Base-by-base conservation (phyloP, 2,329 filamentous ascomycete species). In the Penicillium vulpinum region DNA sequence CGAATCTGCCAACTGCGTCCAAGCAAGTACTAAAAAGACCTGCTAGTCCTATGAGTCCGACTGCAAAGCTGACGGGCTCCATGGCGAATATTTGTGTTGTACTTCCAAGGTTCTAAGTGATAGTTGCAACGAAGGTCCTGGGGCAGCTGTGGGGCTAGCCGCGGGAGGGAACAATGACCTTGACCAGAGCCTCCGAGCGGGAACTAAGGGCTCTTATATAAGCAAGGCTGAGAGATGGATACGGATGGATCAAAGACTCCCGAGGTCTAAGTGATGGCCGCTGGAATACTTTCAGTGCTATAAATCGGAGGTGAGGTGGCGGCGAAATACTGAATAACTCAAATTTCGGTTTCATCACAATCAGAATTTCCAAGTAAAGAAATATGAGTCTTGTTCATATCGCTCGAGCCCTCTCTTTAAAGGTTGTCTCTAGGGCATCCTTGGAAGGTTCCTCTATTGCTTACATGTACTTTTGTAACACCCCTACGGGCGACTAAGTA, bases 41-140 rank as follows among this genome's bases (percentile, higher is more conserved):
- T 4, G 40, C 54, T 16, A 57, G 31, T 35, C 57, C 50, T 13
- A 54, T 15, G 7, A 60, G 35, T 15, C 57, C 54, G 11, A 60
- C 51, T 3, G 50, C 50, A 33, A 60, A 49, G 13, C 50, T 47
- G 16, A 39, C 50, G 13, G 57, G 54, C 13, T 60, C 54, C 54
- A 86, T 73, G 51, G 80, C 21, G 28, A 29, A 33, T 15, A 22
- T 15, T n/a, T n/a, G n/a, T n/a, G 15, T 29, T 28, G 26, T 28
- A n/a, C n/a, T n/a, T 28, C 26, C 26, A 28, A 28, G 9, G 28
- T 29, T 29, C n/a, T n/a, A n/a, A n/a, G 28, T 29, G 28, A 29
- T 29, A 10, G 28, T 29, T 10, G 28, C 11, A 10, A 29, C 11
- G 2, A 29, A 29, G 28, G 9, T 29, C 28, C 28, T 29, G 9